Evolutionary conservation across 805 yeast genomes (phyloP), one percentile per base, ranked within the genome.

Genomic region (Wilhelminamyces savonicus): DNA sequence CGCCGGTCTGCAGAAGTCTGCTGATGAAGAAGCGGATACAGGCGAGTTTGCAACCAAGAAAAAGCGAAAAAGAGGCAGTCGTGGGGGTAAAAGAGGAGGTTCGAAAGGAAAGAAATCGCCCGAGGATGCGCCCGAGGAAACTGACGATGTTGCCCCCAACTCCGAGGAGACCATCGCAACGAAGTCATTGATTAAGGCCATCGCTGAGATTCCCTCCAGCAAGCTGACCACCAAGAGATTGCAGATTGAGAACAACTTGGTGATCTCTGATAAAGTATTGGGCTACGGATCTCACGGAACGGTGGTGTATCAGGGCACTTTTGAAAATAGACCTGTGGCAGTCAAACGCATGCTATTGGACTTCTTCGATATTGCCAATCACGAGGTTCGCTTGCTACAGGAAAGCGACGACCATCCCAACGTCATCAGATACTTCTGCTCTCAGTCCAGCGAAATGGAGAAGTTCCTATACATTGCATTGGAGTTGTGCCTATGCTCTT

Each of bases 211-310:
- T 48, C 2, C 29, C 26, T 5, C 35, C 24, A 17, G 19, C 9
- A 43, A 46, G 32, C 16, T 41, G 27, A 45, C 54, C 44, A 39
- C 40, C 23, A 54, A 50, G 39, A 59, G 50, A 35, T 55, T 65
- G 13, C 66, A 62, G 34, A 60, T 59, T 22, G 61, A 70, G 29
- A 74, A 68, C 30, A 76, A 71, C 33, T 54, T 85, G 38, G 61
- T 68, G 0, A 72, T 90, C 3, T 74, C 94, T 0, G 82, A 82
- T 38, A 74, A 70, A 17, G 71, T 87, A n/a, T 59, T 92, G 29
- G 98, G 98, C 1, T 86, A 85, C 52, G 98, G 98, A 1, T 85
- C 96, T 1, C 95, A 88, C 44, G 98, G 98, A 16, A 92, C 98
- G 0, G 86, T 90, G 17, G 98, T 92, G 1, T 86, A 77, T 50